Evolutionary conservation across 2,329 filamentous ascomycete species (phyloP), one percentile per base, ranked within the genome.

Genomic region (Lasiodiplodia gonubiensis): DNA sequence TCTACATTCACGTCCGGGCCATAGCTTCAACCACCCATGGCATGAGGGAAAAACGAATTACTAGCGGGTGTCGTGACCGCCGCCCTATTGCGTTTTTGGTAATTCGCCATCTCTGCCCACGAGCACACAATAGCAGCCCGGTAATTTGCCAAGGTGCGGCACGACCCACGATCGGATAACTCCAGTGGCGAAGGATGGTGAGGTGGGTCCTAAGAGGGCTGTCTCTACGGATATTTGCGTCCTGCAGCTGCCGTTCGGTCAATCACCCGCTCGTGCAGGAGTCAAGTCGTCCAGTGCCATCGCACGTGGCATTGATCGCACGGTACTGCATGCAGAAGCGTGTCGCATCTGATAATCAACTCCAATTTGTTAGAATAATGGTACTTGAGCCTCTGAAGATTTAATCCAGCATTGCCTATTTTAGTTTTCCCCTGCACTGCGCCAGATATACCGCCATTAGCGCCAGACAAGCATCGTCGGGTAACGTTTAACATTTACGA

Each of bases 51-150:
- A 33, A 33, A 52, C 11, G 12, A 30, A 52, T 30, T 23, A 8
- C 30, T 21, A n/a, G 52, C 39, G 14, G 16, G 39, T 21, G n/a
- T 51, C 30, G 25, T 18, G 10, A 63, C 30, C 30, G 27, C 16
- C 25, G 42, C 27, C 27, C 59, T 60, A 63, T 63, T 49, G 11
- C 59, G 5, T 35, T 63, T 63, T 35, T 5, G 59, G 59, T 63
- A 63, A 63, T 63, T 63, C 59, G 59, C 59, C 59, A 63, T 63
- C 59, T 18, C 11, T 25, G 27, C 59, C 27, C 3, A 27, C 18
- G 21, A 63, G 59, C 59, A 63, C 59, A 63, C 59, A 63, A 63
- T 63, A 30, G 37, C 55, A 33, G 35, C 37, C 39, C 39, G 23
- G 55, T 25, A 33, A 48, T 35, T 63, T 12, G 59, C 59, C 42